Percentiles rank a stretch among this genome's conserved stretches.
These are phyloP conservation scores for Pythium plurisporium DNA, from an alignment of 352 stramenopile species.

Conservation along the genomic window DNA sequence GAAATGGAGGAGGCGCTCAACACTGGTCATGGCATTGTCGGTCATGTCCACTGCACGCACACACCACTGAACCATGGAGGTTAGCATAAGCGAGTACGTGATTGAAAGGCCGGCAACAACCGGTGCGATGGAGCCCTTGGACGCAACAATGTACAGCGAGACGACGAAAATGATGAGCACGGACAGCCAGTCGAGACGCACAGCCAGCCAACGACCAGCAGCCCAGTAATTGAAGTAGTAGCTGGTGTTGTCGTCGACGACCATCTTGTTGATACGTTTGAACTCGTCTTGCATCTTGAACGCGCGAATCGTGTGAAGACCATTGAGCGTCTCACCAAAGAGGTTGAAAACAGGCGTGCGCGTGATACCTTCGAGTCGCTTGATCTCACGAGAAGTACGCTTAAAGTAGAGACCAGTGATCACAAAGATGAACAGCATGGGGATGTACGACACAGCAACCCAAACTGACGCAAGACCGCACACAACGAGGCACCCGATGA, in stretches of 20 bases:
- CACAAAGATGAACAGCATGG: slow-evolving; percentile 31
- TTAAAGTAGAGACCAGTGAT: slow-evolving; percentile 77
- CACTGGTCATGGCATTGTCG: slow-evolving; percentile 90
- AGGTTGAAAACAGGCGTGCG: slow-evolving; percentile 87
- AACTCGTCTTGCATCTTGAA: slow-evolving; percentile 30
- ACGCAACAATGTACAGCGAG: slow-evolving; percentile 22
- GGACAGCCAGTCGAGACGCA: slow-evolving; percentile 40
- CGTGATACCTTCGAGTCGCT: slow-evolving; percentile 88
- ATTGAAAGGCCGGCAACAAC: slow-evolving; percentile 76
- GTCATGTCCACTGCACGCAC: slow-evolving; percentile 86
- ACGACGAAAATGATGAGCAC: slow-evolving; percentile 26
- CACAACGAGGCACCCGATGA: slow-evolving; percentile 37
- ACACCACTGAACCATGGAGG: slow-evolving; percentile 87
- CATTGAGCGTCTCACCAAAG: slow-evolving; percentile 88
- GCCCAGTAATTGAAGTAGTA: slow-evolving; percentile 32
- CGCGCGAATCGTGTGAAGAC: slow-evolving; percentile 88
- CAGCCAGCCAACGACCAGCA: slow-evolving; percentile 31
- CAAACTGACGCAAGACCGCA: not conserved
- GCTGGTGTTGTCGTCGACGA: slow-evolving; percentile 36
- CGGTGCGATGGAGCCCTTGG: slow-evolving; percentile 1
- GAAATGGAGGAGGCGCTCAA: slow-evolving; percentile 51
- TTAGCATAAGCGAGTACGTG: slow-evolving; percentile 86
- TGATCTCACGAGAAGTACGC: slow-evolving; percentile 71
- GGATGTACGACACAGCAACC: slow-evolving; percentile 36
- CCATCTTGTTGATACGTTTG: slow-evolving; percentile 12